These are phyloP conservation scores for Fraxinus ornus DNA, from an alignment of 305 asterid genomes.

Conservation along the genomic window DNA sequence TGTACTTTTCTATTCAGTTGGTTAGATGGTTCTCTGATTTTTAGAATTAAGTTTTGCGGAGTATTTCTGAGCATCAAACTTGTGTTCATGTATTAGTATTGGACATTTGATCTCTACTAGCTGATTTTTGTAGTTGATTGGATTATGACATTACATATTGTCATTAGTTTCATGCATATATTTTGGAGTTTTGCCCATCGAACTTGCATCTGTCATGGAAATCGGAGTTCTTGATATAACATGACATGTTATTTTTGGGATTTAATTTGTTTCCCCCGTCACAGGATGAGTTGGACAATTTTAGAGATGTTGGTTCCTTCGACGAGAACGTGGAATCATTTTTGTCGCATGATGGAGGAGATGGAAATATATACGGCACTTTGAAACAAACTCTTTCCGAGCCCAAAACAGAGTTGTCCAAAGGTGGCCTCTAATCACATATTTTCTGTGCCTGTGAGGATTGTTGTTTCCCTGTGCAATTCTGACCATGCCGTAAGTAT, in stretches of 20 bases:
- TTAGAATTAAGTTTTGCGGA: not conserved
- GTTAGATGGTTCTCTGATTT: not conserved
- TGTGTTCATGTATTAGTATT: not conserved
- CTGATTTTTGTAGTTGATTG: not conserved
- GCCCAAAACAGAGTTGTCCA: slow-evolving; percentile 79
- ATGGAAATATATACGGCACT: slow-evolving; percentile 75
- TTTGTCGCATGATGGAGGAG: slow-evolving; percentile 78
- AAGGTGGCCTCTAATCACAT: slow-evolving; percentile 43
- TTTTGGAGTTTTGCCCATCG: not conserved
- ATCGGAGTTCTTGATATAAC: not conserved
- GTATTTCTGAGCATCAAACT: not conserved
- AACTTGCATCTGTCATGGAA: not conserved
- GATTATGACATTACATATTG: not conserved
- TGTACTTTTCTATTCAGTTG: not conserved
- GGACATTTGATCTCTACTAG: not conserved
- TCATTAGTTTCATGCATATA: not conserved
- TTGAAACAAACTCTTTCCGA: slow-evolving; percentile 67
- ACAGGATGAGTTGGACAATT: slow-evolving; percentile 89
- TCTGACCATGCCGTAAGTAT: not conserved
- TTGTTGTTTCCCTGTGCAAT: slow-evolving; percentile 5
- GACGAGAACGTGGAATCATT: slow-evolving; percentile 81
- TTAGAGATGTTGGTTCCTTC: slow-evolving; percentile 75
- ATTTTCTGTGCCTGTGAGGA: slow-evolving; percentile 9
- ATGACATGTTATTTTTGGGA: slow-evolving; percentile 13
- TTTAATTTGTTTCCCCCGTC: slow-evolving; percentile 16